phyloP scores from a whole-genome alignment of 352 stramenopile genomes.

The Globisporangium radiosum region DNA sequence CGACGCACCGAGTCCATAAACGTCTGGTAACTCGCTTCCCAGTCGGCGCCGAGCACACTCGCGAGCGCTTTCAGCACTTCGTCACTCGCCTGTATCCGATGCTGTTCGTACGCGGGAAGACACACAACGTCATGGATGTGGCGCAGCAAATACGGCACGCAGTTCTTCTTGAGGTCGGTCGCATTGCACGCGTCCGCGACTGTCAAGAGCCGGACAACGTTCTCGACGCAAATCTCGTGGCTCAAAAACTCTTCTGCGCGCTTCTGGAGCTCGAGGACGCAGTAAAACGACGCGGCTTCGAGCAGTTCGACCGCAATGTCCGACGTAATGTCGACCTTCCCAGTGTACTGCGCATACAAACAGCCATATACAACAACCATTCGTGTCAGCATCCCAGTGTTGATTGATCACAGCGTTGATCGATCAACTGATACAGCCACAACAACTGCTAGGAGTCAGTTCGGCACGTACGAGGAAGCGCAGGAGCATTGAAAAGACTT shows the following conservation, averaged over 20 bases:
- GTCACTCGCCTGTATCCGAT: slow-evolving; percentile 76
- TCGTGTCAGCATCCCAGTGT: background rate
- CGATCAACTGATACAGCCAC: slow-evolving; percentile 2
- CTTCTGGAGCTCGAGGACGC: slow-evolving; percentile 81
- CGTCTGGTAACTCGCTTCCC: slow-evolving; percentile 70
- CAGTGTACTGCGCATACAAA: slow-evolving; percentile 61
- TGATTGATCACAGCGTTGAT: background rate
- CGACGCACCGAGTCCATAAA: slow-evolving; percentile 33
- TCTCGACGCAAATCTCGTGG: slow-evolving; percentile 72
- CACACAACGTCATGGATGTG: slow-evolving; percentile 84
- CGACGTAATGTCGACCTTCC: slow-evolving; percentile 77
- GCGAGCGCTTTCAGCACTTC: slow-evolving; percentile 81
- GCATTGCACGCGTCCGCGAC: slow-evolving; percentile 76
- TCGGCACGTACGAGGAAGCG: slow-evolving; percentile 64
- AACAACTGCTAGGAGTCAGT: background rate
- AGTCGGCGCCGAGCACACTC: slow-evolving; percentile 68
- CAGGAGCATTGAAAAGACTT: slow-evolving; percentile 81
- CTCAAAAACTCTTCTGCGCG: slow-evolving; percentile 76
- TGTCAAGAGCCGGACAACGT: slow-evolving; percentile 71
- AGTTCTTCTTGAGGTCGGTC: slow-evolving; percentile 80
- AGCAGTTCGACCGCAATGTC: slow-evolving; percentile 80
- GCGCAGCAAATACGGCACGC: slow-evolving; percentile 78
- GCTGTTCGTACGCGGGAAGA: slow-evolving; percentile 60
- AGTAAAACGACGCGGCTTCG: slow-evolving; percentile 73
- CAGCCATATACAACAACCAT: slow-evolving; percentile 1